A percentile compares a stretch with the other conserved stretches of the same genome.
Evolutionary conservation across 768 basidiomycete species (phyloP).

Genomic region (Gloeophyllum trabeum): DNA sequence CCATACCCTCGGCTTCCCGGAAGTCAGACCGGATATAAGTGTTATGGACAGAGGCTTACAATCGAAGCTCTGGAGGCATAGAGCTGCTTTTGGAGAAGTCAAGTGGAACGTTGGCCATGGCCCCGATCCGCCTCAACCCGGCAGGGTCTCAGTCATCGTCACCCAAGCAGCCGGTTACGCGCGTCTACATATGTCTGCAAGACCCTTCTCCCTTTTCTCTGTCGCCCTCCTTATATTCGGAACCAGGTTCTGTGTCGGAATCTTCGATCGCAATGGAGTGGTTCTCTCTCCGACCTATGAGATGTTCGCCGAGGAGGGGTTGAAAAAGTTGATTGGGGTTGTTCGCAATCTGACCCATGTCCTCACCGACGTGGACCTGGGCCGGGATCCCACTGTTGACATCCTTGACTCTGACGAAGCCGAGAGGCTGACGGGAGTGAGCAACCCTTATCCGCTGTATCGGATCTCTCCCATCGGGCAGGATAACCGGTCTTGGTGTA

Average conservation of each 20-base stretch:
- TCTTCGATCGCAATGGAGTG: constrained; percentile 20
- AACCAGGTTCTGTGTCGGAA: constrained; percentile 16
- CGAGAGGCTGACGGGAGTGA: no score
- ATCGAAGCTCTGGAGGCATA: no score
- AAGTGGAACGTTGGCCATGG: no score
- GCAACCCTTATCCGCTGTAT: no score
- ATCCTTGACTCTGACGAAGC: background rate
- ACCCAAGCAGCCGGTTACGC: no score
- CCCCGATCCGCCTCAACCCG: no score
- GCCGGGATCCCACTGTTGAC: constrained; percentile 4
- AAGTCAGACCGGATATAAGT: no score
- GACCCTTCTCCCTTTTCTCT: constrained; percentile 19
- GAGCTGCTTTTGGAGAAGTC: no score
- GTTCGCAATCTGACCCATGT: constrained; percentile 9
- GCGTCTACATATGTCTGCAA: constrained; percentile 15
- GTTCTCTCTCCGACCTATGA: constrained; percentile 13
- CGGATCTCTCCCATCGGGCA: constrained; percentile 10
- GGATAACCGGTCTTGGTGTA: no score
- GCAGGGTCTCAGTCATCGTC: no score
- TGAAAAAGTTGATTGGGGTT: constrained; percentile 14
- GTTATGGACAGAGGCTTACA: no score
- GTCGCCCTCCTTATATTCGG: constrained; percentile 19
- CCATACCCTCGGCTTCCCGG: no score
- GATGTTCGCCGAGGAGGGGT: constrained; percentile 13
- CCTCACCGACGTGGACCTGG: constrained; percentile 3